Base-by-base conservation (phyloP, 2,329 filamentous ascomycete species). In the Neospermospora avenae region DNA sequence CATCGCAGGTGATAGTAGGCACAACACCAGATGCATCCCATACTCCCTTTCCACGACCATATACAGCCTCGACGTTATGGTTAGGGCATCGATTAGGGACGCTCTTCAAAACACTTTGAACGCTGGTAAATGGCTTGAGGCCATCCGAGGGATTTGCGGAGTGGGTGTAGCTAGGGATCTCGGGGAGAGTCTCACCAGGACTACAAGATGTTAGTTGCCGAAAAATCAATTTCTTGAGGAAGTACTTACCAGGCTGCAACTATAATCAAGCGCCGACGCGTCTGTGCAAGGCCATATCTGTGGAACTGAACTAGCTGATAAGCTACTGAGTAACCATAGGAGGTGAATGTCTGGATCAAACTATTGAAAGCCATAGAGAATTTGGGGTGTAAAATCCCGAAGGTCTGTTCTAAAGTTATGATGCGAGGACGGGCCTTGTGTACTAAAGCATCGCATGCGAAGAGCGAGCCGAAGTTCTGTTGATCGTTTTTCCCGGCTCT, bases 321-420 rank as follows among this genome's bases (percentile, higher is more conserved):
- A 1, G 84, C 77, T 0, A 93, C 77, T 0, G 86, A 90, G 69
- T 89, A 95, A 0, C 84, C 84, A 14, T 80, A 72, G 2, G 81
- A 74, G 0, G 87, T 84, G 58, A 92, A 86, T 14, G 85, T 82
- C 24, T 80, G 75, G 3, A 95, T 75, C 0, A 93, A 72, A 3
- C 42, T 18, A 18, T 66, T 61, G 20, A 68, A 67, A 39, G 45
- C 49, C 1, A 20, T 11, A 10, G 39, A 39, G 20, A 63, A 60
- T 18, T 58, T 62, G 0, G 57, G 41, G 20, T 80, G 77, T 0
- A 64, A 4, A 0, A 95, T 79, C 0, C 89, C 90, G 48, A 83
- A 85, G 0, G 90, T 92, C 67, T 96, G 87, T 67, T 96, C 91
- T 0, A 95, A 75, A 0, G 90, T 95, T 1, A 90, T 81, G 0